These are phyloP conservation scores for Hypocreales sp. DNA, from an alignment of 2,329 filamentous ascomycete species.

Conservation along the genomic window DNA sequence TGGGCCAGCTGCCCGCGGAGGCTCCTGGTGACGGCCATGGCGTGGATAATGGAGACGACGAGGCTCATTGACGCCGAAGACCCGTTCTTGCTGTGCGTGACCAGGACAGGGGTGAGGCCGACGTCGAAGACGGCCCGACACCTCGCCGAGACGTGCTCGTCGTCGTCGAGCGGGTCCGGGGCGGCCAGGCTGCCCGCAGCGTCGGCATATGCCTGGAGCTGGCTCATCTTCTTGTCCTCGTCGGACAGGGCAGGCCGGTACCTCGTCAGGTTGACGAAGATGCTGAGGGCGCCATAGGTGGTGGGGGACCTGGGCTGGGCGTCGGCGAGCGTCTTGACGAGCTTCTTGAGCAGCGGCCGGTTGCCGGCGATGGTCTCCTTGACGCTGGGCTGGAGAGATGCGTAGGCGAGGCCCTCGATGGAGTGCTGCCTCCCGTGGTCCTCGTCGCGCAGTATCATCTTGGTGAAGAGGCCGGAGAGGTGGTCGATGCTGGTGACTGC, in stretches of 20 bases:
- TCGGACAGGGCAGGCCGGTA: slow-evolving; percentile 69
- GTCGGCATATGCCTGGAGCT: slow-evolving; percentile 90
- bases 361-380: slow-evolving; percentile 70
- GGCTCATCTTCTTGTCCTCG: slow-evolving; percentile 80
- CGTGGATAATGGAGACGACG: slow-evolving; percentile 60
- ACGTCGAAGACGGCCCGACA: slow-evolving; percentile 69
- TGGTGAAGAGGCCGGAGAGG: slow-evolving; percentile 47
- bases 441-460: slow-evolving; percentile 46
- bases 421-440: slow-evolving; percentile 49
- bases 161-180: slow-evolving; percentile 56
- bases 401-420: slow-evolving; percentile 84
- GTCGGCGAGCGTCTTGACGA: slow-evolving; percentile 48
- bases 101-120: slow-evolving; percentile 60
- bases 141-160: slow-evolving; percentile 58
- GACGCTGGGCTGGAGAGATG: slow-evolving; percentile 69
- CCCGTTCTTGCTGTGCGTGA: slow-evolving; percentile 58
- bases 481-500: slow-evolving; percentile 49
- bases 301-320: slow-evolving; percentile 50
- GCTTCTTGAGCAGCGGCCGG: slow-evolving; percentile 46
- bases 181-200: slow-evolving; percentile 52
- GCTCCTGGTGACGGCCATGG: slow-evolving; percentile 58
- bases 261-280: slow-evolving; percentile 70
- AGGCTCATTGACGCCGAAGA: slow-evolving; percentile 57
- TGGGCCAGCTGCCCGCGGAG: slow-evolving; percentile 72
- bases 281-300: slow-evolving; percentile 74